These are phyloP conservation scores for Rhizophlyctis rosea DNA, from an alignment of 192 early-diverging fungal species.

Conservation along the genomic window DNA sequence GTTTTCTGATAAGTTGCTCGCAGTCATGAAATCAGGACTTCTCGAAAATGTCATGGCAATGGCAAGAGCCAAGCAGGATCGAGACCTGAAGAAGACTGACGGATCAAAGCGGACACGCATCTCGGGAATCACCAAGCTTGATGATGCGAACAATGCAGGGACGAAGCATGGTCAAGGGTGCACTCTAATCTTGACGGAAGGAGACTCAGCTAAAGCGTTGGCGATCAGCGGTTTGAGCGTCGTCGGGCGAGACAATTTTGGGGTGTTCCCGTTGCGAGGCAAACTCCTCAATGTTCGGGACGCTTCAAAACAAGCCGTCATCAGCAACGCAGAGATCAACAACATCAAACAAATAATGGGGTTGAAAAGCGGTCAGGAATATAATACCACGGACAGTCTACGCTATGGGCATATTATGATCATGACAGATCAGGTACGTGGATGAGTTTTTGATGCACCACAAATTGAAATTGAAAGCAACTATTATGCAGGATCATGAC, in stretches of 20 bases:
- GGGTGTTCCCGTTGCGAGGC: conserved; percentile 90
- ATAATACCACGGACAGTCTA: conserved; percentile 63
- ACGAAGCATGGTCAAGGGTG: conserved; percentile 60
- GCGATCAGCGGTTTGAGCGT: conserved; percentile 78
- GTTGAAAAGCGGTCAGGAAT: conserved; percentile 69
- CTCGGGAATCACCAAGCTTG: conserved; percentile 73
- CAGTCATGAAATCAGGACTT: conserved; percentile 76
- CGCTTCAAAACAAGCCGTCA: conserved; percentile 57
- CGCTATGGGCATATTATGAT: conserved; percentile 89
- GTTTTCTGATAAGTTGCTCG: conserved; percentile 13
- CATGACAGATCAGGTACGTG: conserved; percentile 72
- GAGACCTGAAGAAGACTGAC: conserved; percentile 70
- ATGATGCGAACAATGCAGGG: conserved; percentile 86
- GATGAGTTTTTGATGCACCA: too few species aligned
- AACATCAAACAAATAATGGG: conserved; percentile 84
- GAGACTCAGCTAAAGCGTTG: conserved; percentile 86
- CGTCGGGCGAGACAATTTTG: conserved; percentile 77
- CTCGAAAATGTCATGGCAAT: conserved; percentile 75
- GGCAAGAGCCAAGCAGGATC: conserved; percentile 41
- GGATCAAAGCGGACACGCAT: conserved; percentile 53
- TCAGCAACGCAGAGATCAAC: conserved; percentile 73
- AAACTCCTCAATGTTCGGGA: conserved; percentile 90
- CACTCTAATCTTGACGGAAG: conserved; percentile 88
- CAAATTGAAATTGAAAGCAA: too few species aligned
- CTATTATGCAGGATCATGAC: conserved; percentile 77